phyloP scores from a whole-genome alignment of 2,329 filamentous ascomycete species.

The Verticillium tricorpus region DNA sequence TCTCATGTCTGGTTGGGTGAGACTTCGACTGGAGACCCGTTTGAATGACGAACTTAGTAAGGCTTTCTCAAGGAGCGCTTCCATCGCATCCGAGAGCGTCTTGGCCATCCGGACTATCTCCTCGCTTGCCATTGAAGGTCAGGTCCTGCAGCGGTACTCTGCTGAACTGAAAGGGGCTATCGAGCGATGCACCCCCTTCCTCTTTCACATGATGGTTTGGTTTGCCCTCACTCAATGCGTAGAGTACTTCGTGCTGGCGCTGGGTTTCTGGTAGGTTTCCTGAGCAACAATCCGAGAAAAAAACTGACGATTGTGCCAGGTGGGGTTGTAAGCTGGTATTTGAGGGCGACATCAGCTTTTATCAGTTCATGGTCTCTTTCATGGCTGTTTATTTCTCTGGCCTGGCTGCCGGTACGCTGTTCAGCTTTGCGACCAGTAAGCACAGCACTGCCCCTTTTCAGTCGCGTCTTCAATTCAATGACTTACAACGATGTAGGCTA shows the following conservation, averaged over 20 bases:
- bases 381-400: conserved; percentile 25
- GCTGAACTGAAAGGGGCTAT: conserved; percentile 23
- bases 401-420: not conserved
- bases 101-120: conserved; percentile 39
- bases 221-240: conserved; percentile 22
- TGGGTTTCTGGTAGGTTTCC: conserved; percentile 29
- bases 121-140: conserved; percentile 30
- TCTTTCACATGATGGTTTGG: conserved; percentile 17
- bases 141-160: conserved; percentile 26
- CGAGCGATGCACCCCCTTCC: not conserved
- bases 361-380: conserved; percentile 20
- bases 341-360: conserved; percentile 1
- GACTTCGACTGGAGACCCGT: conserved; percentile 36
- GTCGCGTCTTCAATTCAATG: not conserved
- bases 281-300: too few relatives aligned
- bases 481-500: conserved; percentile 19
- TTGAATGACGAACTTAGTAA: conserved; percentile 30
- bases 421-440: conserved; percentile 7
- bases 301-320: not conserved
- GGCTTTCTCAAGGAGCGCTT: conserved; percentile 33
- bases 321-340: not conserved
- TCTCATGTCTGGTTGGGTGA: conserved; percentile 31
- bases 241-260: conserved; percentile 24
- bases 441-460: not conserved
- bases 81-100: conserved; percentile 40